Conservation (phyloP, 495 filamentous ascomycete genomes). For the Annulohypoxylon bovei region DNA sequence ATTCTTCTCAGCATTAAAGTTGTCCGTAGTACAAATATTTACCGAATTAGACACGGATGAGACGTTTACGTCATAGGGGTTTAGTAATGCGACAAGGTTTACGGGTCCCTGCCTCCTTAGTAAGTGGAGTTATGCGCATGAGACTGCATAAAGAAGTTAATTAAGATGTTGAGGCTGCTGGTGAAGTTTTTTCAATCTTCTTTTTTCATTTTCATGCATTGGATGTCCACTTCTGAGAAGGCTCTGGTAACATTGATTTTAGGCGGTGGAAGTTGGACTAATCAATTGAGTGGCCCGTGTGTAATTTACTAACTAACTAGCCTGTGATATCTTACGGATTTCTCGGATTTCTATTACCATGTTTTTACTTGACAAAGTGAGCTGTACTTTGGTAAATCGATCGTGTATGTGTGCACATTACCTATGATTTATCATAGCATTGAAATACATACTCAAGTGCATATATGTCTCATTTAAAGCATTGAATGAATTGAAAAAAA, state of each 20-base stretch:
- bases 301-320: background rate
- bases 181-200: slow-evolving; percentile 5
- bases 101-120: slow-evolving; percentile 7
- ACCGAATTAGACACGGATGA: slow-evolving; percentile 1
- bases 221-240: slow-evolving; percentile 7
- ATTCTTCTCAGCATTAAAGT: slow-evolving; percentile 54
- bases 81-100: slow-evolving; percentile 16
- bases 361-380: background rate
- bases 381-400: background rate
- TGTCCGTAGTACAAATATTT: background rate
- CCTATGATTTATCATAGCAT: background rate
- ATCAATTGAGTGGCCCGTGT: slow-evolving; percentile 20
- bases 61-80: slow-evolving; percentile 35
- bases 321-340: slow-evolving; percentile 15
- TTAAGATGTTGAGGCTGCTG: slow-evolving; percentile 11
- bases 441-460: no score
- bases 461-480: no score
- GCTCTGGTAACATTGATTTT: slow-evolving; percentile 11
- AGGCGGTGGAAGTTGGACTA: slow-evolving; percentile 1
- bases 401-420: no score
- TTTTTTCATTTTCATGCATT: slow-evolving; percentile 10
- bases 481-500: background rate
- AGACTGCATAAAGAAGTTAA: slow-evolving; percentile 32
- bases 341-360: slow-evolving; percentile 5
- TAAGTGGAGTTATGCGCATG: slow-evolving; percentile 34